Base-by-base conservation (phyloP, 208 protist species). In the Wallacemonas rigidus region DNA sequence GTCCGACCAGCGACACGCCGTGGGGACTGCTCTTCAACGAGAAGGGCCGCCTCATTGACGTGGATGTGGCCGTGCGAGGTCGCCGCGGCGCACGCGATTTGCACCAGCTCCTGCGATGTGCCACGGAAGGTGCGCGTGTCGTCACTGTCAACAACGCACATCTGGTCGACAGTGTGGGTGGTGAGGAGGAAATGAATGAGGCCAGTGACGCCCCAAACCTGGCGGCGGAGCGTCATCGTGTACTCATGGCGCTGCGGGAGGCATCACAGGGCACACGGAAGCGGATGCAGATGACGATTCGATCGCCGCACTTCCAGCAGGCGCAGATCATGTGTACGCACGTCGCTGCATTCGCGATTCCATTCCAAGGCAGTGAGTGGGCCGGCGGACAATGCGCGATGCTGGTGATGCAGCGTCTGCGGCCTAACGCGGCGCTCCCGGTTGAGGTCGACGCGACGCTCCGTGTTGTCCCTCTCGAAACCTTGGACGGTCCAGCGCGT, bases 21-120 rank as follows among this genome's bases (percentile, higher is more conserved):
- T 90, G 82, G 85, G 89, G 89, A 3, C 69, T 94, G 41, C 71
- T 94, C 57, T 84, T 94, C 65, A 94, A 89, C 74, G 84, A 90
- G 56, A 74, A 76, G 47, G 83, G 79, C 17, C 61, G 67, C 1
- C 64, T 94, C 43, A 79, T 94, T 11, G 86, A 85, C 58, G 73
- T 94, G 39, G 89, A 94, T 62, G 72, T 85, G 15, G 71, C 77
- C 12, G 68, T 94, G 67, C 89, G 89, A 15, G 70, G 80, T 11
- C 79, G 76, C 40, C 57, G 75, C 4, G 73, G 76, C 43, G 85
- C 82, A 7, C 75, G 77, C 39, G 65, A 84, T 71, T 55, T 92
- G 41, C 84, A 92, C 65, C 79, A 77, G 15, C 74, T 90, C 14
- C 79, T 88, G 4, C 72, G 80, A 11, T 75, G 77, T 56, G 48